Conservation (phyloP, 2,329 filamentous ascomycete genomes). For the Aciculosporium take region DNA sequence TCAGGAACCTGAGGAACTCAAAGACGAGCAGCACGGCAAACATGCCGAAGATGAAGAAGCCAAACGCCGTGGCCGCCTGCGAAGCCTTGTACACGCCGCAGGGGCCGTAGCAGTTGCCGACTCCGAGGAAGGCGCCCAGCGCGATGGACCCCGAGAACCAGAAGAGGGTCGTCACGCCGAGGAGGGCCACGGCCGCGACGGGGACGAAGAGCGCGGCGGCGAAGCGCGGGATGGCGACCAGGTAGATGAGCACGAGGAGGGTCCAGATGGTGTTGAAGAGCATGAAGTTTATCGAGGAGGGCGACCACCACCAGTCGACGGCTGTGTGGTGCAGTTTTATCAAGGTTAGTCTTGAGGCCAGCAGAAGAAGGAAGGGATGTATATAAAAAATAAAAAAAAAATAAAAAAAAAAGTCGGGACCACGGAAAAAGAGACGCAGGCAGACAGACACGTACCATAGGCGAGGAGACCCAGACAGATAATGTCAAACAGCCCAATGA, state of each 20-base stretch:
- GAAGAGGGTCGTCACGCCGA: constrained; percentile 65
- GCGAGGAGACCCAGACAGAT: constrained; percentile 5
- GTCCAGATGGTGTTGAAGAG: constrained; percentile 71
- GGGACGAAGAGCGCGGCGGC: constrained; percentile 46
- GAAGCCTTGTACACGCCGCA: constrained; percentile 36
- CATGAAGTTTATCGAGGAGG: constrained; percentile 56
- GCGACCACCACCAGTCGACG: constrained; percentile 29
- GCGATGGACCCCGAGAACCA: constrained; percentile 84
- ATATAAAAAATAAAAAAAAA: neutral
- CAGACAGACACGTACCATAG: constrained; percentile 4
- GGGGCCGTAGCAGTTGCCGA: constrained; percentile 36
- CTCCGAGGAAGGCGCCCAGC: constrained; percentile 49
- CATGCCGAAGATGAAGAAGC: constrained; percentile 46
- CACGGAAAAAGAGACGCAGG: too few relatives aligned
- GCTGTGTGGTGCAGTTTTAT: constrained; percentile 1
- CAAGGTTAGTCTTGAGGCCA: neutral
- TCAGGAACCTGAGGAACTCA: constrained; percentile 30
- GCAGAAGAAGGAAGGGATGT: too few relatives aligned
- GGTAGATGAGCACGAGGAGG: constrained; percentile 54
- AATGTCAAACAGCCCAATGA: constrained; percentile 6
- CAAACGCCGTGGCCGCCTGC: constrained; percentile 52
- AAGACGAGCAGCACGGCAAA: constrained; percentile 33
- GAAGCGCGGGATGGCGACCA: constrained; percentile 52
- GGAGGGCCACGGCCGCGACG: constrained; percentile 50
- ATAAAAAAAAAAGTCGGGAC: neutral